Evolutionary conservation across 1,139 yeast species (phyloP).

Genomic region (Lodderomyces pseudojiufengensis): DNA sequence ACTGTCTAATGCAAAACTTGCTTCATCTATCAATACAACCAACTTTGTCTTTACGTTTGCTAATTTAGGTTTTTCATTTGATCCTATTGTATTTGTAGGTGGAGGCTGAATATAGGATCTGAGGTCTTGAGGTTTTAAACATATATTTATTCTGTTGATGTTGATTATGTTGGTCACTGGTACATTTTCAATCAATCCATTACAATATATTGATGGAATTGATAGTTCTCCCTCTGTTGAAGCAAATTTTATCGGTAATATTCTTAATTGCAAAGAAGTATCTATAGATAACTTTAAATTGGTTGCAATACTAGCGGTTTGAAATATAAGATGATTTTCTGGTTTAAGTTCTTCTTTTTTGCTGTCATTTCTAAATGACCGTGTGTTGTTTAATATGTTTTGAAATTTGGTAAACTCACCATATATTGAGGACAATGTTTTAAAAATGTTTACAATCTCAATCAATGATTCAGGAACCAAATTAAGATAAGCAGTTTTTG

Average conservation of each 20-base stretch:
- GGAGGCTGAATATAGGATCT: slow-evolving; percentile 21
- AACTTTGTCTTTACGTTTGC: slow-evolving; percentile 18
- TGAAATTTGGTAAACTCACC: slow-evolving; percentile 11
- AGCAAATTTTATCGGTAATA: slow-evolving; percentile 40
- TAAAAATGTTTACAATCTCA: slow-evolving; percentile 15
- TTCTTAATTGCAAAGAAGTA: slow-evolving; percentile 16
- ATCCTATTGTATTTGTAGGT: slow-evolving; percentile 11
- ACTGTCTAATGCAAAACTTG: slow-evolving; percentile 16
- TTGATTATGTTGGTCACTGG: slow-evolving; percentile 15
- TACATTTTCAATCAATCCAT: slow-evolving; percentile 10
- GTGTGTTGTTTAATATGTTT: slow-evolving; percentile 12
- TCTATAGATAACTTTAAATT: slow-evolving; percentile 12
- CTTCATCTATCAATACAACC: slow-evolving; percentile 18
- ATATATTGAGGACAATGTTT: slow-evolving; percentile 8
- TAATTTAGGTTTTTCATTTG: slow-evolving; percentile 18
- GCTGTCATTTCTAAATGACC: slow-evolving; percentile 1
- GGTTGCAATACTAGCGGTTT: slow-evolving; percentile 28
- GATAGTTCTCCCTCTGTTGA: slow-evolving; percentile 25
- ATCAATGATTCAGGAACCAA: slow-evolving; percentile 22
- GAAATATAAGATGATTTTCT: slow-evolving; percentile 24
- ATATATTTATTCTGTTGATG: slow-evolving; percentile 20
- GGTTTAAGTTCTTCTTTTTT: slow-evolving; percentile 1
- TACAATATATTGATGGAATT: slow-evolving; percentile 28
- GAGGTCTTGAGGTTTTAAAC: slow-evolving; percentile 23
- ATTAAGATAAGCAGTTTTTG: slow-evolving; percentile 38